Base-by-base conservation (phyloP, 352 stramenopile species). In the Globisporangium viniferum region DNA sequence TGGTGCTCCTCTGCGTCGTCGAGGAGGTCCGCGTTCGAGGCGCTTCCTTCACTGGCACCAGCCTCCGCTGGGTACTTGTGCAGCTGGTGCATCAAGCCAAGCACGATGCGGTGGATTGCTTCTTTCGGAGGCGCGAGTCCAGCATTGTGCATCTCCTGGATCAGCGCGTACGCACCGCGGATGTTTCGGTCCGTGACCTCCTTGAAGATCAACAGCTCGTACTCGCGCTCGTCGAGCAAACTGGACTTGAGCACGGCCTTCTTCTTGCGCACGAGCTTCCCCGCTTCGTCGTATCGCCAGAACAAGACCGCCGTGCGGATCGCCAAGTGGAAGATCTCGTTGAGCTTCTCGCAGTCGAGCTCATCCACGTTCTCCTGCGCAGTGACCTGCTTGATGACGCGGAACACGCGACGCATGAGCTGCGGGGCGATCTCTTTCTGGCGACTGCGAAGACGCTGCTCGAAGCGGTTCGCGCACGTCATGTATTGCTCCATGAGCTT, bases 71-170 rank as follows among this genome's bases (percentile, higher is more conserved):
- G 73, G 59, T 77, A 62, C 44, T 67, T 64, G 27, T 67, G 59
- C 39, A 84, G 60, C 62, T 78, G 70, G 53, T 92, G 74, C 46
- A 94, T 65, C 62, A 88, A 46, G 24, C 82, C 77, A 29, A 87
- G 79, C 22, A 88, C 80, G 62, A 95, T 80, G 57, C 83, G 80
- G 67, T 95, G 84, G 54, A 95, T 87, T 27, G 84, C 89, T 60
- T 86, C 76, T 31, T 81, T 69, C 9, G 77, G 86, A 31, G 88
- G 88, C 58, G 83, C 76, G 63, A 86, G 69, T 22, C 86, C 88
- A 8, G 74, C 79, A 73, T 91, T 92, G 69, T 95, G 88, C 83
- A 95, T 90, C 62, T 93, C 82, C 66, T 94, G 83, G 55, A 95
- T 62, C 41, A 95, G 64, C 31, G 75, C 75, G 73, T 82, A 85